Evolutionary conservation across 2,329 filamentous ascomycete species (phyloP).

Genomic region (Fusarium nematophilum): DNA sequence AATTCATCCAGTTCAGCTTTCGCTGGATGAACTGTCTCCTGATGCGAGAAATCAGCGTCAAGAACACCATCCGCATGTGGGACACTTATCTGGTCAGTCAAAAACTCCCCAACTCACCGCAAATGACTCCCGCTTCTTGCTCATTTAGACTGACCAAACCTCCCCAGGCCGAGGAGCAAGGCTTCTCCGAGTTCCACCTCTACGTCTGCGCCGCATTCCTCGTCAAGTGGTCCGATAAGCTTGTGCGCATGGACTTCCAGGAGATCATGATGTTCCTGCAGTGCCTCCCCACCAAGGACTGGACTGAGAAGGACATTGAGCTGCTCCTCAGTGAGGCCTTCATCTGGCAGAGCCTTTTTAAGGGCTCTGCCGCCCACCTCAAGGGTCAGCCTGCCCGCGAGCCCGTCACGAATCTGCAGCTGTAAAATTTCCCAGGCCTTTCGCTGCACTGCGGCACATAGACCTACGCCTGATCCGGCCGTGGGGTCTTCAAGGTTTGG

Average conservation of each 20-base stretch:
- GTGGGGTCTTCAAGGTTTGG: not conserved
- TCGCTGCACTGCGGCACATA: constrained; percentile 1
- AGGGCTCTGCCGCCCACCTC: constrained; percentile 91
- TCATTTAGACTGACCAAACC: constrained; percentile 1
- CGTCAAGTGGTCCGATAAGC: constrained; percentile 96
- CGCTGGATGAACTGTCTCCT: constrained; percentile 99
- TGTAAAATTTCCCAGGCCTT: constrained; percentile 38
- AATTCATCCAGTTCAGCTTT: constrained; percentile 99
- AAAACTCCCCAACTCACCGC: constrained; percentile 8
- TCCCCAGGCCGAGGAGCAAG: constrained; percentile 92
- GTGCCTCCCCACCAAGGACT: constrained; percentile 88
- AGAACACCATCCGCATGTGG: constrained; percentile 99
- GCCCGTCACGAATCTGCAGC: constrained; percentile 51
- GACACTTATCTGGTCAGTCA: constrained; percentile 92
- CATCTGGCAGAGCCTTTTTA: constrained; percentile 98
- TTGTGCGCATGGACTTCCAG: constrained; percentile 97
- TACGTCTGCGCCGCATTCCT: constrained; percentile 98
- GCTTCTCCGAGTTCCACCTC: constrained; percentile 97
- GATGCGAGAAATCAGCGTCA: constrained; percentile 97
- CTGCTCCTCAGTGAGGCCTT: constrained; percentile 95
- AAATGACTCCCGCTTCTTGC: not conserved
- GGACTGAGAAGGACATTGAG: constrained; percentile 99
- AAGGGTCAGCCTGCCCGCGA: constrained; percentile 60
- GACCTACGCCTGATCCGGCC: too few species aligned
- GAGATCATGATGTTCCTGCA: constrained; percentile 99